Percentiles rank a stretch among this genome's conserved stretches.
These are phyloP conservation scores for Nidularia sp. DNA, from an alignment of 768 basidiomycete genomes.

Conservation along the genomic window DNA sequence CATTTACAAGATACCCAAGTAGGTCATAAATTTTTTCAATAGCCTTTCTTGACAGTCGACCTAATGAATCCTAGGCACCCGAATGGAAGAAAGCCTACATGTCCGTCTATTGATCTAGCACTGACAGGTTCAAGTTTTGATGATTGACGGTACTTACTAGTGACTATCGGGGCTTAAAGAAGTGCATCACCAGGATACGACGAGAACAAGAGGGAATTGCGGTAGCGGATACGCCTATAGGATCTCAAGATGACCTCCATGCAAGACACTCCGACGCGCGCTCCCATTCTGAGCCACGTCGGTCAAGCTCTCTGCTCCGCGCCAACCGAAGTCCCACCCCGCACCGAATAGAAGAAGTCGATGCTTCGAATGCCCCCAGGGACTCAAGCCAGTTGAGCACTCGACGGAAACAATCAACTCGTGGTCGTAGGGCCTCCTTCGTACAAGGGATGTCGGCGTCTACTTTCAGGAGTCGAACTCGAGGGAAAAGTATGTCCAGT, in stretches of 20 bases:
- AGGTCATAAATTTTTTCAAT: not conserved
- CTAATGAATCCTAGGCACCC: slow-evolving; percentile 42
- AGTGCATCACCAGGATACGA: slow-evolving; percentile 54
- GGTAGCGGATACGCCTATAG: slow-evolving; percentile 12
- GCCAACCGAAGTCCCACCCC: too few relatives aligned
- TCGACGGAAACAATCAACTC: not conserved
- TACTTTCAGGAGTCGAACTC: not conserved
- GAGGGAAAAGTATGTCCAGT: slow-evolving; percentile 2
- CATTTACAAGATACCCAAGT: slow-evolving; percentile 73
- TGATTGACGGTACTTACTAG: slow-evolving; percentile 24
- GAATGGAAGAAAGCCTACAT: slow-evolving; percentile 76
- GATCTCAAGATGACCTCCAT: slow-evolving; percentile 1
- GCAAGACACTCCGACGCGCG: not conserved
- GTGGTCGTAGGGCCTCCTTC: slow-evolving; percentile 1
- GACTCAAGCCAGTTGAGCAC: not conserved
- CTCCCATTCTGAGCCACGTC: not conserved
- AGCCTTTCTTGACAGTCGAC: too few relatives aligned
- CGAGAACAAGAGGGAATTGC: slow-evolving; percentile 24
- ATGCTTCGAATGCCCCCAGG: not conserved
- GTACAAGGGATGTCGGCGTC: not conserved
- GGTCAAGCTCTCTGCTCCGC: too few relatives aligned
- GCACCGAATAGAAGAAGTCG: too few relatives aligned
- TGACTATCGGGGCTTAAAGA: slow-evolving; percentile 72
- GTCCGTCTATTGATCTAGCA: slow-evolving; percentile 15
- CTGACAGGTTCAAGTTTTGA: too few relatives aligned